Conservation (phyloP, 208 protist genomes). For the Blechomonas ayalai region DNA sequence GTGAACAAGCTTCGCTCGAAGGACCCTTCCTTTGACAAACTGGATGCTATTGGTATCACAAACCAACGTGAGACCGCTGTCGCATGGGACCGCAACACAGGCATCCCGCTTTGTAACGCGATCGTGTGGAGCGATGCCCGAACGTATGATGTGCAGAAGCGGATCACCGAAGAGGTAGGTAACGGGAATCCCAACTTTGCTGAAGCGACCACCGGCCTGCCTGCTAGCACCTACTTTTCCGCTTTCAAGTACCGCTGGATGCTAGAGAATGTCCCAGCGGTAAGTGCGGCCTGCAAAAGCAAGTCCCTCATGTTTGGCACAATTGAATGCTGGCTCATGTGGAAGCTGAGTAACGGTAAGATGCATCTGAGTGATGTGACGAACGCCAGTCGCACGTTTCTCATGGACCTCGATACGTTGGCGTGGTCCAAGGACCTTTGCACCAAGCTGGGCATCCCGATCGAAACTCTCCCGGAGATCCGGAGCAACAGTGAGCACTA, state of each 20-base stretch:
- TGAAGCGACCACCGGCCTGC: slow-evolving; percentile 80
- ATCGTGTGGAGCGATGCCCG: slow-evolving; percentile 92
- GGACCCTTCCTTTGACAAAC: slow-evolving; percentile 28
- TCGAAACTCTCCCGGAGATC: slow-evolving; percentile 88
- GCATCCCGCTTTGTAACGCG: slow-evolving; percentile 92
- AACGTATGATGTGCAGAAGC: slow-evolving; percentile 45
- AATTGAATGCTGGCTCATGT: slow-evolving; percentile 98
- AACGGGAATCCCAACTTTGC: slow-evolving; percentile 39
- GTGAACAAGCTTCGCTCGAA: slow-evolving; percentile 32
- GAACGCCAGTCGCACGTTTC: slow-evolving; percentile 96
- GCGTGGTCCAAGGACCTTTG: slow-evolving; percentile 92
- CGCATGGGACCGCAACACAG: slow-evolving; percentile 96
- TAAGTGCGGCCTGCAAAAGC: slow-evolving; percentile 60
- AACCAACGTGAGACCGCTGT: slow-evolving; percentile 99
- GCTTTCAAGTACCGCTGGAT: slow-evolving; percentile 97
- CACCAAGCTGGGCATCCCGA: slow-evolving; percentile 74
- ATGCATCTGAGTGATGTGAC: slow-evolving; percentile 94
- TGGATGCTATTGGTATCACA: slow-evolving; percentile 93
- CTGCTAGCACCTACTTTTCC: slow-evolving; percentile 95
- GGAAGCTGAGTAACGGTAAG: slow-evolving; percentile 81
- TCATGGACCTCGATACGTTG: slow-evolving; percentile 95
- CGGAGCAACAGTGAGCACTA: slow-evolving; percentile 75
- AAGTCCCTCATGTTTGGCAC: slow-evolving; percentile 91
- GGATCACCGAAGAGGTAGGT: slow-evolving; percentile 27
- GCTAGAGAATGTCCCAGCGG: slow-evolving; percentile 90